phyloP scores from a whole-genome alignment of 345 rosid genomes.

The Arabidopsis suecica region DNA sequence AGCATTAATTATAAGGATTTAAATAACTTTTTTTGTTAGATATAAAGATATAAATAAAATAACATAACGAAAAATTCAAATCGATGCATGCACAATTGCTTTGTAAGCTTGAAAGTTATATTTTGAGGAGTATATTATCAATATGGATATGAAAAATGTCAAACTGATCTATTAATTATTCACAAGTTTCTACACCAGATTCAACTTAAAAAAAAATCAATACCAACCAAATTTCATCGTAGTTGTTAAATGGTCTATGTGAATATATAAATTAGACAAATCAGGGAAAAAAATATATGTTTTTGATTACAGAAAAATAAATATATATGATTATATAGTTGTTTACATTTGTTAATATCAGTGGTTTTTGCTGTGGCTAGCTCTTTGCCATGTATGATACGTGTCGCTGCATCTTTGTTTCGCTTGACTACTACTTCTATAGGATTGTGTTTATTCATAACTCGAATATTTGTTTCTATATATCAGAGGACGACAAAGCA shows the following conservation, averaged over 20 bases:
- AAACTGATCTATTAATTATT: neutral
- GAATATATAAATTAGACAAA: neutral
- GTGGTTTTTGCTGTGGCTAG: neutral
- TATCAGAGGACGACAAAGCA: constrained; percentile 1
- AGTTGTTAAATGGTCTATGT: neutral
- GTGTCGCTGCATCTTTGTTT: constrained; percentile 1
- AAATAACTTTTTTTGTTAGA: neutral
- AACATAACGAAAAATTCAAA: neutral
- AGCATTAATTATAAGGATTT: constrained; percentile 5
- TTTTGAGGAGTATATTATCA: neutral
- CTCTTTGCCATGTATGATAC: constrained; percentile 13
- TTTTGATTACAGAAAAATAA: no score
- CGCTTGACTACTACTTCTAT: neutral
- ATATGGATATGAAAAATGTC: neutral
- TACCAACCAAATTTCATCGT: neutral
- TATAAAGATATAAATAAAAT: no score
- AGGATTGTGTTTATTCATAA: neutral
- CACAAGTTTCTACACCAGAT: neutral
- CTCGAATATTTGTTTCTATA: constrained; percentile 5
- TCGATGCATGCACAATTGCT: neutral
- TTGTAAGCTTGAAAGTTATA: neutral
- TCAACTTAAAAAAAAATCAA: neutral
- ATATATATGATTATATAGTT: neutral
- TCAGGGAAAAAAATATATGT: no score
- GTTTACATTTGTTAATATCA: neutral